Evolutionary conservation across 345 rosid genomes (phyloP).

Genomic region (Linum tenue): DNA sequence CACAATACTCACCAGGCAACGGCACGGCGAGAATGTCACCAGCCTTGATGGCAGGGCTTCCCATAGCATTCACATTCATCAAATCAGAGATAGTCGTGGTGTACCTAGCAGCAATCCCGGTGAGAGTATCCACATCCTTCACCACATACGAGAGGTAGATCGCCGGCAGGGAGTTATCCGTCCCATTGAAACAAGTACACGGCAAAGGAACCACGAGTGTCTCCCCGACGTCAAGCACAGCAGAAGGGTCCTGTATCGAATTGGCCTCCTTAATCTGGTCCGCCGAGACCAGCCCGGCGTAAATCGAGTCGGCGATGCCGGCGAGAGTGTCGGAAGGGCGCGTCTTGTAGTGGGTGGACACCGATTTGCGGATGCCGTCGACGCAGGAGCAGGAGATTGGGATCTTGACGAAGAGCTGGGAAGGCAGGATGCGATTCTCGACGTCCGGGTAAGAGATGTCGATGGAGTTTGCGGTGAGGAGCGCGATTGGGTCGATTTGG

Average conservation of each 20-base stretch:
- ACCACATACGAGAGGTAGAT: constrained; percentile 81
- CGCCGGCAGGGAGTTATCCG: constrained; percentile 74
- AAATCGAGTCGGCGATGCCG: constrained; percentile 54
- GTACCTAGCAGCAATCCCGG: constrained; percentile 60
- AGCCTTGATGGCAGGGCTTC: constrained; percentile 50
- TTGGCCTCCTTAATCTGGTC: constrained; percentile 88
- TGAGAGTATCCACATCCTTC: constrained; percentile 49
- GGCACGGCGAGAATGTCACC: constrained; percentile 89
- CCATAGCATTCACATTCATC: constrained; percentile 94
- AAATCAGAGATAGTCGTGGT: constrained; percentile 73
- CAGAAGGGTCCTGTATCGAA: constrained; percentile 42
- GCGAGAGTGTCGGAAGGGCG: constrained; percentile 68
- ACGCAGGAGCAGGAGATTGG: constrained; percentile 80
- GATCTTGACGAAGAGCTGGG: constrained; percentile 66
- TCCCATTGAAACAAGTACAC: constrained; percentile 85
- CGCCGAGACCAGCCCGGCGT: constrained; percentile 72
- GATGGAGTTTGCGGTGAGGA: constrained; percentile 75
- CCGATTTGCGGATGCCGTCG: constrained; percentile 80
- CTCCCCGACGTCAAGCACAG: constrained; percentile 64
- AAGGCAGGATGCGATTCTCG: constrained; percentile 85
- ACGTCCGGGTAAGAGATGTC: constrained; percentile 88
- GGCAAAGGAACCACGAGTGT: constrained; percentile 76
- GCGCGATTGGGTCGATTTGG: constrained; percentile 70
- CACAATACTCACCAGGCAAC: constrained; percentile 43
- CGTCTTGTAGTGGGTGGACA: constrained; percentile 68